Percentiles rank a stretch among this genome's conserved stretches.
Conservation (phyloP, 106 monocot genomes). For the Acanthochlamys bracteata region DNA sequence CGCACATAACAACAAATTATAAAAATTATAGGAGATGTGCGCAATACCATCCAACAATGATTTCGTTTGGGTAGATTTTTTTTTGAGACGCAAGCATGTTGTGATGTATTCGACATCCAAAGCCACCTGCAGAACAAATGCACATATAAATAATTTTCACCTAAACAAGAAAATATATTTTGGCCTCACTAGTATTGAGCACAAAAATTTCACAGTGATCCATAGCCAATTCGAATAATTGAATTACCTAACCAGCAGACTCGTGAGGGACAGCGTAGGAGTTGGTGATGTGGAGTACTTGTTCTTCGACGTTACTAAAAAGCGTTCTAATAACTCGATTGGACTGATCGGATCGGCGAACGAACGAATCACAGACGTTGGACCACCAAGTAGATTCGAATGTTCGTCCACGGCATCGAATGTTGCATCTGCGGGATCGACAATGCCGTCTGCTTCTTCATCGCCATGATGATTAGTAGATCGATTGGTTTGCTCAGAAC, state of each 20-base stretch:
- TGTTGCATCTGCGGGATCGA: constrained; percentile 30
- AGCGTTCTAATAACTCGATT: constrained; percentile 61
- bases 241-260: constrained; percentile 43
- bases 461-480: not conserved
- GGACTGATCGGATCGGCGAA: constrained; percentile 66
- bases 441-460: not conserved
- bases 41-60: constrained; percentile 68
- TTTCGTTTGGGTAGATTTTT: constrained; percentile 73
- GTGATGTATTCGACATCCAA: constrained; percentile 75
- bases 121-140: constrained; percentile 35
- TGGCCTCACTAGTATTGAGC: not conserved
- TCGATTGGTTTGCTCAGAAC: no score
- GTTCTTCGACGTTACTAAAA: constrained; percentile 26
- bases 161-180: not conserved
- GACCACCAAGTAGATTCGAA: constrained; percentile 48
- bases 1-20: not conserved
- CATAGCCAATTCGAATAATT: not conserved
- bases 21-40: not conserved
- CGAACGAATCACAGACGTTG: constrained; percentile 72
- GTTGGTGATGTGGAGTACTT: constrained; percentile 43
- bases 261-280: constrained; percentile 76
- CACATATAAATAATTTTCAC: not conserved
- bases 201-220: not conserved
- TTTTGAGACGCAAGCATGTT: constrained; percentile 62
- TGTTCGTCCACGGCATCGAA: constrained; percentile 27